Evolutionary conservation across 345 rosid species (phyloP).

Genomic region (Arabidopsis suecica): DNA sequence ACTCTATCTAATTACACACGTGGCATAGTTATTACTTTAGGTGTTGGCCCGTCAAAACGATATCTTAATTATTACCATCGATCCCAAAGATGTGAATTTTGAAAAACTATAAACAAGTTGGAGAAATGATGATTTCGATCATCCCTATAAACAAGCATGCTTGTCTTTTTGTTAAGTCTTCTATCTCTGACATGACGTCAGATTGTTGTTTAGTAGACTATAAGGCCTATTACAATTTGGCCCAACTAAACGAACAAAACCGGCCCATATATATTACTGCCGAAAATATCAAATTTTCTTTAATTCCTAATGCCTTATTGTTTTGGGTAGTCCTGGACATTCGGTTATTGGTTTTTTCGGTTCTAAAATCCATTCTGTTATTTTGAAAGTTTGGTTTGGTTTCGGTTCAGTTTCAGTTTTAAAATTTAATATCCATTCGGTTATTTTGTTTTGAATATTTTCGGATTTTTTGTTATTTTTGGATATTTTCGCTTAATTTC

Average conservation of each 20-base stretch:
- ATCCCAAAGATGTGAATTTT: conserved; percentile 27
- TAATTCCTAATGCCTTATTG: too few relatives aligned
- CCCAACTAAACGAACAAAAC: background rate
- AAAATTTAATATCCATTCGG: too few relatives aligned
- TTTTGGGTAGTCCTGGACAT: too few relatives aligned
- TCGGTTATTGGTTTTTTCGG: too few relatives aligned
- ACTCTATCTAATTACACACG: background rate
- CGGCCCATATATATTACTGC: background rate
- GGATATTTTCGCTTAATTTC: too few relatives aligned
- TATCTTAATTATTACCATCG: conserved; percentile 19
- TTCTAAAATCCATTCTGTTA: too few relatives aligned
- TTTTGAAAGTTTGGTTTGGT: too few relatives aligned
- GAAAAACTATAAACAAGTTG: background rate
- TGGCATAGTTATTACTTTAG: conserved; percentile 7
- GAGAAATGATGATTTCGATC: conserved; percentile 25
- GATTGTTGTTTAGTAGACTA: background rate
- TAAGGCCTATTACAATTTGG: background rate
- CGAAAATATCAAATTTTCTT: too few relatives aligned
- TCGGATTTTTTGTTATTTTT: too few relatives aligned
- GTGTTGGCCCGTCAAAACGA: conserved; percentile 11
- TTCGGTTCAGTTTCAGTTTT: too few relatives aligned
- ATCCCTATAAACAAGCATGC: conserved; percentile 29
- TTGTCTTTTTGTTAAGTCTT: conserved; percentile 10
- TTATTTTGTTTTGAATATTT: too few relatives aligned
- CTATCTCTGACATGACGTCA: background rate